Base-by-base conservation (phyloP, 2,329 filamentous ascomycete species). In the Aspergillus felis region DNA sequence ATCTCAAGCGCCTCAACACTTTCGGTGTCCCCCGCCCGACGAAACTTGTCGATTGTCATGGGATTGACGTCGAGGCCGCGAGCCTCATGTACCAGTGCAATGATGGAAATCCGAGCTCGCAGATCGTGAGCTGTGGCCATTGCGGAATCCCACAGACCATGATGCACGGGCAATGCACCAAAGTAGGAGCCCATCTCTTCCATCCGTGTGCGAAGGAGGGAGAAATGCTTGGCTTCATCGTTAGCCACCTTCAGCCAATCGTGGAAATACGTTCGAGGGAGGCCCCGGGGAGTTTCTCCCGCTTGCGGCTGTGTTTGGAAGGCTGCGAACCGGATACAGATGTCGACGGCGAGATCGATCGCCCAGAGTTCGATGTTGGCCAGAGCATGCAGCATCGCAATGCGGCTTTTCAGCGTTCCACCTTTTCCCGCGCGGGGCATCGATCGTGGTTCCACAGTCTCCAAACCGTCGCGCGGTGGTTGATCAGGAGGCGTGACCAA, bases 331-430 rank as follows among this genome's bases (percentile, higher is more conserved):
- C 78, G 70, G 22, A 79, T 74, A 51, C 78, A 79, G 49, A 80
- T 79, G 62, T 80, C 78, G 27, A 80, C 74, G 9, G 78, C 78
- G 3, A 80, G 69, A 52, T 80, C 78, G 56, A 80, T 80, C 1
- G 78, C 78, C 78, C 78, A 80, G 25, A 78, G 71, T 63, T 80
- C 78, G 25, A 80, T 79, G 53, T 79, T 80, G 20, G 78, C 78
- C n/a, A 79, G 64, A 1, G 77, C 76, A 54, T 80, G 78, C 5
- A 80, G 69, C 75, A 80, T 79, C 20, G 74, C 70, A 48, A 79
- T 76, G 25, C 78, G 69, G 56, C 77, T 79, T 58, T 75, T 79
- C 29, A 76, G 55, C 4, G 70, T 75, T 5, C 78, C 78, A n/a
- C 75, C 78, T 49, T 72, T 71, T 44, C 77, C 73, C 2, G 71